Base-by-base conservation (phyloP, 2,329 filamentous ascomycete species). In the Diaporthe citri region DNA sequence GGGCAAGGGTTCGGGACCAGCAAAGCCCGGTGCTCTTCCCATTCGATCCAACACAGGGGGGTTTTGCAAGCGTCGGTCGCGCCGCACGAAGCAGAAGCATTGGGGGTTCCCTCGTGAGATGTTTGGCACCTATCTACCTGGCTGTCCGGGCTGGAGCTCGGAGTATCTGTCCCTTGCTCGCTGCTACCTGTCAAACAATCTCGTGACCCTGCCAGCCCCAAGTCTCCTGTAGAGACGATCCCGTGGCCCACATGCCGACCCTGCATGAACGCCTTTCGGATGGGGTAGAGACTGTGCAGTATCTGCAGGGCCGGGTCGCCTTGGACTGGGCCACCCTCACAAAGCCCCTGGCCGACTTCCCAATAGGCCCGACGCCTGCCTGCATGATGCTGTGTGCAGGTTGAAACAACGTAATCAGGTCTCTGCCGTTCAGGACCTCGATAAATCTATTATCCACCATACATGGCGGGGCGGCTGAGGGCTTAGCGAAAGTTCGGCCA, bases 331-430 rank as follows among this genome's bases (percentile, higher is more conserved):
- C 31, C 43, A 51, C 62, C 10, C 60, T 22, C 41, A 31, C 60
- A 43, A 46, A 46, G 25, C 25, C 20, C 60, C 60, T 31, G 60
- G 41, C 36, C 43, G 20, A n/a, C 28, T 7, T 36, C 46, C 31
- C 46, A 67, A 52, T 31, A 67, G 56, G 34, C 56, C 56, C 36
- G 56, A 25, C 34, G 48, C 41, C 55, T 48, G 28, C 55, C 69
- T 52, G 69, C 69, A 71, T 60, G 55, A 51, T 17, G 69, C 69
- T 60, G 57, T 60, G 31, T 48, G 69, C 69, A 60, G 69, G 56
- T 71, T 71, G 69, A 71, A 60, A 60, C 55, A 71, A 34, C 34
- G 28, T 51, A 39, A 59, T 59, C 67, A 51, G 55, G 51, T 46
- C 34, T 41, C 41, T 55, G 51, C 67, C n/a, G 51, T 43, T 36